Evolutionary conservation across 176 grass and related monocot species (phyloP).

Genomic region (Oryza meyeriana): DNA sequence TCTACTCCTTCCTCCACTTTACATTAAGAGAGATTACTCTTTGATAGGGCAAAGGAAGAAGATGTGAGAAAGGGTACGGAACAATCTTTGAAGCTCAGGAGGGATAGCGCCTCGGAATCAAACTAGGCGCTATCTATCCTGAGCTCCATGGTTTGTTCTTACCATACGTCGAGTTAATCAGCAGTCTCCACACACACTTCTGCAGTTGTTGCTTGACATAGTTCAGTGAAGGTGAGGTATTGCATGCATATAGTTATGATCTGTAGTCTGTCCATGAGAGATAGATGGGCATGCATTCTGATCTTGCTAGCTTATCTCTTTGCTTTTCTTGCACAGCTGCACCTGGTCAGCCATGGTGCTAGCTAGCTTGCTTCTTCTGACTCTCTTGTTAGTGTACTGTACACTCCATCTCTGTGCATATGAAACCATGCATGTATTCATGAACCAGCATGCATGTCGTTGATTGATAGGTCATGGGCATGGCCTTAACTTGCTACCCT

Average conservation of each 20-base stretch:
- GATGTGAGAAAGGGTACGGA: slow-evolving; percentile 29
- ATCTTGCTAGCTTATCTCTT: neutral
- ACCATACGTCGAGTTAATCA: neutral
- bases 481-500: slow-evolving; percentile 33
- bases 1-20: neutral
- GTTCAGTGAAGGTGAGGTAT: neutral
- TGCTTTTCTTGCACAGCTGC: slow-evolving; percentile 25
- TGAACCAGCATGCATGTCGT: neutral
- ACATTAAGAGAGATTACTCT: neutral
- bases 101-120: slow-evolving; percentile 49
- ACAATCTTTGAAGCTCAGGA: slow-evolving; percentile 65
- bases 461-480: slow-evolving; percentile 5
- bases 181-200: neutral
- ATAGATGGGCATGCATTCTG: neutral
- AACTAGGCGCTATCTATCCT: slow-evolving; percentile 61
- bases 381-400: slow-evolving; percentile 34
- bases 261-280: neutral
- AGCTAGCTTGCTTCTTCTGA: slow-evolving; percentile 19
- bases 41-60: neutral
- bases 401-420: slow-evolving; percentile 23
- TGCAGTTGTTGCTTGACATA: neutral
- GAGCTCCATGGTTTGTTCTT: slow-evolving; percentile 60
- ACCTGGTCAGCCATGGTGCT: neutral
- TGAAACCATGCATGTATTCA: neutral
- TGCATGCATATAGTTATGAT: neutral